phyloP scores from a whole-genome alignment of 805 yeast species.

The Phaffomyces thermotolerans region DNA sequence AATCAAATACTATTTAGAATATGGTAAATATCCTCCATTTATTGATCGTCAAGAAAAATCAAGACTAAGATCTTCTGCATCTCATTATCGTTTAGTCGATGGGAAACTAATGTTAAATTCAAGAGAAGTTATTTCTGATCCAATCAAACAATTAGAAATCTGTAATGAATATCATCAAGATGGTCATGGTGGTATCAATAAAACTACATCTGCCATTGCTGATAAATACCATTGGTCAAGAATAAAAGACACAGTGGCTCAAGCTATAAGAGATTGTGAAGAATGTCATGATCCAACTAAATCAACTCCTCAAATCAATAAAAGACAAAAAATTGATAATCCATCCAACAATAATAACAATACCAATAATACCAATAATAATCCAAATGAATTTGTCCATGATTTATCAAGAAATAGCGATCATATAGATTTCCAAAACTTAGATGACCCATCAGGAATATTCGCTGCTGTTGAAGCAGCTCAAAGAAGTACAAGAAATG shows the following conservation, averaged over 20 bases:
- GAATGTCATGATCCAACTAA: conserved; percentile 42
- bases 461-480: conserved; percentile 59
- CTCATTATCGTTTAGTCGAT: conserved; percentile 63
- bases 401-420: conserved; percentile 14
- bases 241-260: conserved; percentile 79
- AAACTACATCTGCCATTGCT: conserved; percentile 68
- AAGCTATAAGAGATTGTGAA: conserved; percentile 67
- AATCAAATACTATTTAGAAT: conserved; percentile 67
- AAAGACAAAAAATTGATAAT: conserved; percentile 2
- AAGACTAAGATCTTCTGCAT: conserved; percentile 72
- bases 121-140: conserved; percentile 76
- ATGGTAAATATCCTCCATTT: conserved; percentile 81
- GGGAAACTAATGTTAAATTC: conserved; percentile 74
- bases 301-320: not conserved
- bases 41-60: conserved; percentile 82
- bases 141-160: conserved; percentile 64
- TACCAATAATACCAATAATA: not conserved
- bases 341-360: no score
- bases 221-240: conserved; percentile 88
- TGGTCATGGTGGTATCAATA: conserved; percentile 84
- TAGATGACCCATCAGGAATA: conserved; percentile 21
- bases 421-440: conserved; percentile 15
- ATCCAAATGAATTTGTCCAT: conserved; percentile 10
- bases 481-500: conserved; percentile 22
- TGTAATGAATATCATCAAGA: conserved; percentile 62